Conservation (phyloP, 257 asterid species). For the Salvia rosmarinus region DNA sequence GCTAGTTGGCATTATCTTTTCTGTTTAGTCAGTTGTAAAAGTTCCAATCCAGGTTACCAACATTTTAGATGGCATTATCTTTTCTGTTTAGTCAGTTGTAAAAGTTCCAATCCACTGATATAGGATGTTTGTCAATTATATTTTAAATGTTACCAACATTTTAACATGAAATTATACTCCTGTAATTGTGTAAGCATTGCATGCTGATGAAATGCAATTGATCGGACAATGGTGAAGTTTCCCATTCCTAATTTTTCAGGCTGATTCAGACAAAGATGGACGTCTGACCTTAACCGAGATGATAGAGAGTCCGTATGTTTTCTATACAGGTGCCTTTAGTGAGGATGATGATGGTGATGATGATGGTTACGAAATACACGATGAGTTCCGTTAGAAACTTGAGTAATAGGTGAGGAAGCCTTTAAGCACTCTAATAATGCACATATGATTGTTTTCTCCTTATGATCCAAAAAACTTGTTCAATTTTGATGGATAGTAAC, state of each 20-base stretch:
- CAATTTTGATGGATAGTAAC: conserved; percentile 20
- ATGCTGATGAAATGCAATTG: conserved; percentile 9
- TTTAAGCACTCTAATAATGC: background rate
- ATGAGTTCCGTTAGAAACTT: conserved; percentile 72
- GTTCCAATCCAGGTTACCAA: too few relatives aligned
- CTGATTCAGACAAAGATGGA: conserved; percentile 86
- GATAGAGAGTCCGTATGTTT: conserved; percentile 86
- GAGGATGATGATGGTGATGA: conserved; percentile 80
- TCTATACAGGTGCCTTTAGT: conserved; percentile 75
- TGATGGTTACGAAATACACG: conserved; percentile 67
- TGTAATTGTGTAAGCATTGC: background rate
- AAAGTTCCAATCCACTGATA: too few relatives aligned
- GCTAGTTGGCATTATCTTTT: background rate
- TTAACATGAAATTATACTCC: background rate
- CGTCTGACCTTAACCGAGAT: conserved; percentile 74
- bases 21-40: too few relatives aligned
- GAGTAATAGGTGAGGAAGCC: conserved; percentile 15
- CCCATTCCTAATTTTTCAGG: conserved; percentile 51
- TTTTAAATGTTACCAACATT: background rate
- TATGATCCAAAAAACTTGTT: conserved; percentile 3
- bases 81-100: background rate
- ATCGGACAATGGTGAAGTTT: conserved; percentile 19
- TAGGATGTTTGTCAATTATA: too few relatives aligned
- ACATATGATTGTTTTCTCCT: background rate
- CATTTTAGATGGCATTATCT: background rate